Evolutionary conservation across 768 basidiomycete genomes (phyloP), one percentile per base, ranked within the genome.

Genomic region (Suillus plorans): DNA sequence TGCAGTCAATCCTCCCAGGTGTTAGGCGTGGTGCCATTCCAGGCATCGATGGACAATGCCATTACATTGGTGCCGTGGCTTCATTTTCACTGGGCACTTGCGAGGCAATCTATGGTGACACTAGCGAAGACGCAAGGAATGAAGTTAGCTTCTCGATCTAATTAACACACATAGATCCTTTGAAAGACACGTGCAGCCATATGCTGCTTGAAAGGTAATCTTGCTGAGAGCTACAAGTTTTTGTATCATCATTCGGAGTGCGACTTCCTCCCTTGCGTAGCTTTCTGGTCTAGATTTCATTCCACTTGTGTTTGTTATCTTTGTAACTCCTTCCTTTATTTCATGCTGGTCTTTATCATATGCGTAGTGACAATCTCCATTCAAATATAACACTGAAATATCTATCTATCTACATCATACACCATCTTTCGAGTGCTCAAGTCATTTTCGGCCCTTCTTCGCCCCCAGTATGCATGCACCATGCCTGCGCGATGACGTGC

Each of bases 61-160:
- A 71, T 75, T 72, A 31, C 31, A 31, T 31, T 31, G 31, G 62
- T 59, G 47, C 64, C 12, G 62, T 67, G 5, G 60, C 67, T 14
- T 57, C 72, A 16, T 64, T 73, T 13, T 37, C 80, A 22, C 62
- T 73, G 1, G 59, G 70, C 49, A 78, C 78, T 60, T 69, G 71
- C 22, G 85, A 89, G 62, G 79, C 88, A 25, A 73, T 89, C 4
- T 47, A 96, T 71, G 95, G 96, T 14, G 92, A 92, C 63, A 69
- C 80, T n/a, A 73, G 82, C 4, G 85, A 91, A 69, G 97, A 99
- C 72, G 86, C 87, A 22, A 94, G 94, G 39, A 96, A 97, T 70
- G 97, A 99, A 86, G 92, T 99, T 69, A 87, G 93, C 69, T 99
- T 99, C 82, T 93, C 88, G 16, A 91, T 98, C 66, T 97, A 99